Conservation (phyloP, 495 filamentous ascomycete species). For the Ramalina peruviana region DNA sequence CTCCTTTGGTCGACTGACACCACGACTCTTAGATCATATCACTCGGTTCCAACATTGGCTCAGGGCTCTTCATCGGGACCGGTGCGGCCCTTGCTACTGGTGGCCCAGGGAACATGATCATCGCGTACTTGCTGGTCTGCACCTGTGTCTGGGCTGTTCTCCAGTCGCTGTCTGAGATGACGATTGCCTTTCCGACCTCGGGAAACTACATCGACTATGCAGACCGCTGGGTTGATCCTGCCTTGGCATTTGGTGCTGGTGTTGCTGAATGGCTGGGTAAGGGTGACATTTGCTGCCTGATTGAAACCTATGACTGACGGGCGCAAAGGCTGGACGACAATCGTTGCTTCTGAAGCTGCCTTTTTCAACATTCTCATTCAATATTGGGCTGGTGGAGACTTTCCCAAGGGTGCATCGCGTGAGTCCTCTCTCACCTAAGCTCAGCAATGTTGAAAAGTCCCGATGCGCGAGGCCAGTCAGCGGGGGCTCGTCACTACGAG, state of each 20-base stretch:
- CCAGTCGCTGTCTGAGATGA: slow-evolving; percentile 26
- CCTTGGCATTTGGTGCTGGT: slow-evolving; percentile 21
- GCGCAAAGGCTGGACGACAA: slow-evolving; percentile 8
- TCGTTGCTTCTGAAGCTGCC: slow-evolving; percentile 22
- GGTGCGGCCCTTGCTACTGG: slow-evolving; percentile 14
- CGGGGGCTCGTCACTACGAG: too few species aligned
- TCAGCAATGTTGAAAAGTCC: too few species aligned
- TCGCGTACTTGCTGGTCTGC: slow-evolving; percentile 22
- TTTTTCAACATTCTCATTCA: slow-evolving; percentile 21
- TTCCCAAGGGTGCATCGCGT: slow-evolving; percentile 7
- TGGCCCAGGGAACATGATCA: slow-evolving; percentile 19
- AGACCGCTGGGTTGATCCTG: slow-evolving; percentile 23
- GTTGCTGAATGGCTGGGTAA: slow-evolving; percentile 15
- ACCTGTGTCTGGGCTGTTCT: slow-evolving; percentile 26
- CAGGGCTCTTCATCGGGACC: slow-evolving; percentile 21
- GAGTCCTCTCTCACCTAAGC: not conserved
- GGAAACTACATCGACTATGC: slow-evolving; percentile 25
- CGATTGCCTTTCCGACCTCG: slow-evolving; percentile 19
- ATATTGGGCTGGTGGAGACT: slow-evolving; percentile 18
- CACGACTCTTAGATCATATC: slow-evolving; percentile 17
- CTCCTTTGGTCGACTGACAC: not conserved
- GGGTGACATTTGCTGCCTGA: not conserved
- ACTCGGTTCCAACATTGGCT: slow-evolving; percentile 20
- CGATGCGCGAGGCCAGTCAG: too few species aligned
- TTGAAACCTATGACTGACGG: not conserved